Conservation (phyloP, 345 rosid species). For the Punica granatum region DNA sequence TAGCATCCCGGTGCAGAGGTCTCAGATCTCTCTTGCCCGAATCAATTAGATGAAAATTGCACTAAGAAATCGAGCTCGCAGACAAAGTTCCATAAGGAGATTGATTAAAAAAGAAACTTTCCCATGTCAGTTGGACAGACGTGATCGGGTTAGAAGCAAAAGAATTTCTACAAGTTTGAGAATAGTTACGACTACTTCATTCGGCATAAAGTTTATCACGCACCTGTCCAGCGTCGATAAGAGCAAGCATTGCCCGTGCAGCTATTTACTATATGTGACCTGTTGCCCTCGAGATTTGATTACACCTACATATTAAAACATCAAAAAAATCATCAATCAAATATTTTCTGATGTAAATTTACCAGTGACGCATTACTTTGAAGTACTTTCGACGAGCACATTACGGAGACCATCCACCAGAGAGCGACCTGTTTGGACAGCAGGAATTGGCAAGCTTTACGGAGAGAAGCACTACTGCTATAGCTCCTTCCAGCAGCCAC, state of each 20-base stretch:
- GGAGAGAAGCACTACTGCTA: slow-evolving; percentile 42
- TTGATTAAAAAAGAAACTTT: background rate
- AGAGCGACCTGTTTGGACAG: slow-evolving; percentile 70
- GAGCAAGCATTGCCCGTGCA: slow-evolving; percentile 44
- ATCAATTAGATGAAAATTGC: background rate
- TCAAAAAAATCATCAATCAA: background rate
- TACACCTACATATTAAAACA: slow-evolving; percentile 22
- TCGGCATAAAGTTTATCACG: background rate
- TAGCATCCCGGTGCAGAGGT: slow-evolving; percentile 20
- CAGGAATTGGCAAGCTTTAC: slow-evolving; percentile 80
- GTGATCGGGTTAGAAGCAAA: too few relatives aligned
- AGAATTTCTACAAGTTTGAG: background rate
- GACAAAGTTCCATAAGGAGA: background rate
- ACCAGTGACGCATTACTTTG: background rate
- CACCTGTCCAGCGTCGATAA: slow-evolving; percentile 46
- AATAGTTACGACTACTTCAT: too few relatives aligned
- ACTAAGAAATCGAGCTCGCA: background rate
- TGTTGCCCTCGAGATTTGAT: slow-evolving; percentile 23
- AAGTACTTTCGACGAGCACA: background rate
- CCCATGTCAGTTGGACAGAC: too few relatives aligned
- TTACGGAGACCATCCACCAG: slow-evolving; percentile 79
- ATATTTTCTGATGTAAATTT: background rate
- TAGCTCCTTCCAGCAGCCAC: slow-evolving; percentile 70
- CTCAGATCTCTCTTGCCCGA: slow-evolving; percentile 15
- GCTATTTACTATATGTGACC: slow-evolving; percentile 36